Conservation (phyloP, 148 eudicot species). For the Fagopyrum esculentum region DNA sequence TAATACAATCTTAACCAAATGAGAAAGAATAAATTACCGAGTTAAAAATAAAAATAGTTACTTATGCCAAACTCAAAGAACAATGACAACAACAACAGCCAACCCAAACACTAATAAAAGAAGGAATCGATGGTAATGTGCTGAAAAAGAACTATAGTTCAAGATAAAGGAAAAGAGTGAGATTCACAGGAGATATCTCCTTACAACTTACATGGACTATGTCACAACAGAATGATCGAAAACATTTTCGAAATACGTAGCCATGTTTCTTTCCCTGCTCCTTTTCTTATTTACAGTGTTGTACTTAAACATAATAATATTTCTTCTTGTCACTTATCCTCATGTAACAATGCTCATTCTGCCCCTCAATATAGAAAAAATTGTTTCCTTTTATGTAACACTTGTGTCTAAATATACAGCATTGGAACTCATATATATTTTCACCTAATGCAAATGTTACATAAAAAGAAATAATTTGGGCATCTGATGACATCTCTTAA, state of each 20-base stretch:
- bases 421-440: background rate
- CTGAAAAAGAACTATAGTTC: background rate
- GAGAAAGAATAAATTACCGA: background rate
- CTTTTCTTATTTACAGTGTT: background rate
- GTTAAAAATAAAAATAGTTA: background rate
- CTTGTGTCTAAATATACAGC: background rate
- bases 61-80: background rate
- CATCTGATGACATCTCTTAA: background rate
- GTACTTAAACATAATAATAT: background rate
- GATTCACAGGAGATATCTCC: background rate
- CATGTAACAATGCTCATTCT: background rate
- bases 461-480: background rate
- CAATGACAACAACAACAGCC: background rate
- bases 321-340: background rate
- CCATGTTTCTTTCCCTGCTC: background rate
- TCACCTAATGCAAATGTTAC: background rate
- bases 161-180: background rate
- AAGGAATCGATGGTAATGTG: background rate
- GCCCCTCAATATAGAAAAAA: background rate
- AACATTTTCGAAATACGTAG: background rate
- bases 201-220: background rate
- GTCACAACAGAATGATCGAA: too few relatives aligned
- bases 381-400: background rate
- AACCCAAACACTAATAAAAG: background rate
- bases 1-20: background rate